Base-by-base conservation (phyloP, 371 early-diverging fungal species). In the Synchytrium microbalum region DNA sequence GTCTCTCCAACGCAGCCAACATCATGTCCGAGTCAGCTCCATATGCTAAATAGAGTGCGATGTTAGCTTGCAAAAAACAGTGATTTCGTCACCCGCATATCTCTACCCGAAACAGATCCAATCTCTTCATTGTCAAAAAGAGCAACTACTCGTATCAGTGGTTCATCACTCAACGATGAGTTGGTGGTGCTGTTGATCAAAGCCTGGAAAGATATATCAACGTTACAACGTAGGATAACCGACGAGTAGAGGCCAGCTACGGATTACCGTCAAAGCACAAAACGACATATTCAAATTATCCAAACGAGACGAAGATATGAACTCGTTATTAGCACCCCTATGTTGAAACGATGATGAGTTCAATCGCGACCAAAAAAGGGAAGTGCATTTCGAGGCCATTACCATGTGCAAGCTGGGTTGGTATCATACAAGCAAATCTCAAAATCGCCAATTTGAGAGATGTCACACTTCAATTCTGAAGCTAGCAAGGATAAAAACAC, bases 111-210 rank as follows among this genome's bases (percentile, higher is more conserved):
- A n/a, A 73, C 74, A 32, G 94, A 93, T n/a, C 99, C 99, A 54
- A 97, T 85, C 69, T 98, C 99, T 78, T 98, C 99, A 76, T 96
- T 93, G 74, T 97, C 99, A 70, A 97, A 98, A 14, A 96, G 81
- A 14, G 90, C 84, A 24, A 92, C 83, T 63, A 98, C 72, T 64
- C 95, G 90, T 62, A 96, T 85, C 62, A 87, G 83, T 59, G 86
- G 69, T 33, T 95, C 92, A 27, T 77, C 71, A n/a, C 72, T 81
- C 38, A 89, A 61, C 32, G 75, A 68, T 23, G 75, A 74, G 14
- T 60, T 63, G 54, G 64, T 72, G 46, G 69, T 55, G 32, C 80
- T 79, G 66, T 81, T 73, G 61, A 84, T 73, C 61, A 89, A 67
- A 14, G 86, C 84, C 75, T 59, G 31, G 46, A 19, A 16, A 13